Base-by-base conservation (phyloP, 768 basidiomycete genomes). In the Termitomyces titanicus region DNA sequence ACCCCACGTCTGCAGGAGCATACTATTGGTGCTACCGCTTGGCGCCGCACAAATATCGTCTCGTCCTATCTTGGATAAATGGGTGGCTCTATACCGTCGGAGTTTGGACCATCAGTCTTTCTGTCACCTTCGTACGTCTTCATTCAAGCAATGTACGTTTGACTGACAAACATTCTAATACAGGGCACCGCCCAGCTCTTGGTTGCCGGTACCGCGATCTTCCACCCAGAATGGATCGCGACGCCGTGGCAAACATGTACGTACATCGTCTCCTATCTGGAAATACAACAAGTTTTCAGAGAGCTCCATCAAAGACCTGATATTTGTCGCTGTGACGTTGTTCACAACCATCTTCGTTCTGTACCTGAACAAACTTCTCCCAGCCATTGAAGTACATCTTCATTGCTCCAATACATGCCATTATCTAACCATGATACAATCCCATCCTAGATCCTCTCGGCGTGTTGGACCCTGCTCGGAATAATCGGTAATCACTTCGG, bases 71-170 rank as follows among this genome's bases (percentile, higher is more conserved):
- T 10, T 88, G 85, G 81, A 80, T 87, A 44, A 82, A 83, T 51
- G 85, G 86, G 5, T 88, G 86, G 86, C 68, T 87, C 15, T 83
- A 80, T 2, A 72, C 85, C 62, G 83, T 85, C 31, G 86, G 86
- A 24, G 82, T 85, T 11, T 88, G 85, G 84, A 87, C 81, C 1
- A 75, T 83, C 55, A 79, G 82, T 18, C 63, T 86, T 35, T 84
- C 84, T 12, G 85, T 84, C 10, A 81, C 79, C 3, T 88, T 88
- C 62, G 83, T 82, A 66, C 49, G 70, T 39, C 17, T 47, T 47
- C 29, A n/a, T 12, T 42, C 22, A n/a, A 17, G 6, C 39, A 25
- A 13, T 37, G 51, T 37, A 29, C 9, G n/a, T n/a, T n/a, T n/a
- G n/a, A n/a, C n/a, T n/a, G n/a, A n/a, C n/a, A n/a, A n/a, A n/a